Percentiles rank a stretch among this genome's conserved stretches.
These are phyloP conservation scores for Paecilomyces sp. DNA, from an alignment of 2,329 filamentous ascomycete species.

Conservation along the genomic window DNA sequence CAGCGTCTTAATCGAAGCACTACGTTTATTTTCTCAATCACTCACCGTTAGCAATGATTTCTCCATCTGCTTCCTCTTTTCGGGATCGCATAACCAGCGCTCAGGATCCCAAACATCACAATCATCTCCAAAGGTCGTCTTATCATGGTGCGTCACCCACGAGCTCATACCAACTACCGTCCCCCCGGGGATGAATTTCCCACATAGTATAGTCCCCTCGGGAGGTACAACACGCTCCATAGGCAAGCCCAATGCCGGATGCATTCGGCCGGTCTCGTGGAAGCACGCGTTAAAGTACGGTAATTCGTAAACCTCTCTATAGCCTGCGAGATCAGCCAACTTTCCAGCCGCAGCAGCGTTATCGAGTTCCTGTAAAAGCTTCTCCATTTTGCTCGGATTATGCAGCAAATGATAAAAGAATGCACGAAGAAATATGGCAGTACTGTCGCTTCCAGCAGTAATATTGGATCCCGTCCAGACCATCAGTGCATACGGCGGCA, in stretches of 20 bases:
- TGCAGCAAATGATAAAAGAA: slow-evolving; percentile 19
- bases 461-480: slow-evolving; percentile 29
- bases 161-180: slow-evolving; percentile 19
- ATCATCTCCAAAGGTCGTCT: slow-evolving; percentile 14
- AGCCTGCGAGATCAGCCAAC: background rate
- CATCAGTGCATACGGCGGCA: slow-evolving; percentile 8
- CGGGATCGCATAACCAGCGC: slow-evolving; percentile 13
- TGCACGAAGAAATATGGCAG: slow-evolving; percentile 21
- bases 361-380: background rate
- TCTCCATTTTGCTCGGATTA: slow-evolving; percentile 2
- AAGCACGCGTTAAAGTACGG: background rate
- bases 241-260: background rate
- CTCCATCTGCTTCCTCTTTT: slow-evolving; percentile 13
- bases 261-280: background rate
- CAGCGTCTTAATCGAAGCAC: background rate
- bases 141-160: slow-evolving; percentile 15
- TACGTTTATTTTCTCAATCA: background rate
- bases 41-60: slow-evolving; percentile 16
- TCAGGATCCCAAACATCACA: slow-evolving; percentile 13
- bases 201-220: background rate
- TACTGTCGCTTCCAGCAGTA: slow-evolving; percentile 22
- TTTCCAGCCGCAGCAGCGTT: too few species aligned
- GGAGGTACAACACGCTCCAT: background rate
- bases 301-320: slow-evolving; percentile 2
- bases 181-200: slow-evolving; percentile 6